Percentiles rank a stretch among this genome's conserved stretches.
phyloP scores from a whole-genome alignment of 2,329 filamentous ascomycete genomes.

The Byssochlamys sp. region DNA sequence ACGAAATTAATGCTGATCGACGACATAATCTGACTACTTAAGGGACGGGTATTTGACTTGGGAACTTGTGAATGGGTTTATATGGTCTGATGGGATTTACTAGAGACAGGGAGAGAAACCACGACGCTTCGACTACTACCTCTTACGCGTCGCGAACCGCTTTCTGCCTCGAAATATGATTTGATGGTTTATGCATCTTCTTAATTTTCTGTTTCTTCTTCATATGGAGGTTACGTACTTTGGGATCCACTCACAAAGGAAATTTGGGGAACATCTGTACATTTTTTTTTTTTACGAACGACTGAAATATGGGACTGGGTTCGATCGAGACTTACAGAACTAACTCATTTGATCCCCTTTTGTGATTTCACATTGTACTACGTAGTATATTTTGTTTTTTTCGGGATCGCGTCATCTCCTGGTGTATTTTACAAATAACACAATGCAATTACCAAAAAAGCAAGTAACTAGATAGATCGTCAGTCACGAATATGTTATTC shows the following conservation, averaged over 20 bases:
- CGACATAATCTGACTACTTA: not conserved
- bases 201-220: not conserved
- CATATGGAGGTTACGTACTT: not conserved
- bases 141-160: not conserved
- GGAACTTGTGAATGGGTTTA: not conserved
- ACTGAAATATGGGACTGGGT: not conserved
- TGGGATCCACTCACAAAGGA: not conserved
- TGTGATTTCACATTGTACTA: not conserved
- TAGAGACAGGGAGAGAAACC: not conserved
- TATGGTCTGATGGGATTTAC: not conserved
- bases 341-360: not conserved
- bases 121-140: not conserved
- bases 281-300: not conserved
- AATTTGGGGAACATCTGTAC: not conserved
- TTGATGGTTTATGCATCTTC: not conserved
- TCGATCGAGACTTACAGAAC: not conserved
- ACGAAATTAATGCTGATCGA: constrained; percentile 1
- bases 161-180: not conserved
- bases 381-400: not conserved
- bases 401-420: not conserved
- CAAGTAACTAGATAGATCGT: not conserved
- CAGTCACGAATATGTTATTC: not conserved
- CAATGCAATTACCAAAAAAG: not conserved
- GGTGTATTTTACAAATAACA: not conserved
- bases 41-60: not conserved